These are phyloP conservation scores for Aspergillus conjunctus DNA, from an alignment of 495 filamentous ascomycete species.

Conservation along the genomic window DNA sequence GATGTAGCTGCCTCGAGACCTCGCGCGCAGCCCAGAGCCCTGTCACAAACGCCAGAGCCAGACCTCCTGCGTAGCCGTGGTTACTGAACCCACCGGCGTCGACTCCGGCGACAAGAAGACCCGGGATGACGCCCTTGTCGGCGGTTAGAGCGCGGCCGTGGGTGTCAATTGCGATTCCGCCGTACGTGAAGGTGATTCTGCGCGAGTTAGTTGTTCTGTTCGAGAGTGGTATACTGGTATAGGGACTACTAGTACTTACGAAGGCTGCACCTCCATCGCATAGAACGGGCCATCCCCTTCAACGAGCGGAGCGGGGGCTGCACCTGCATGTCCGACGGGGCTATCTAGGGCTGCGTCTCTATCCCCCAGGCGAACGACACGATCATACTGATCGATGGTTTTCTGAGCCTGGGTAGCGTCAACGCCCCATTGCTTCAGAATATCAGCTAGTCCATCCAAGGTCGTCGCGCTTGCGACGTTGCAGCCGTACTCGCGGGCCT, in stretches of 20 bases:
- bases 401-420: slow-evolving; percentile 14
- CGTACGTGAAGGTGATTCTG: slow-evolving; percentile 35
- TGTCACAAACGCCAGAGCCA: slow-evolving; percentile 32
- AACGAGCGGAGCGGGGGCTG: slow-evolving; percentile 23
- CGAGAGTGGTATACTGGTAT: not conserved
- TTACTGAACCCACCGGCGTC: slow-evolving; percentile 34
- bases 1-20: slow-evolving; percentile 20
- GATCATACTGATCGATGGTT: slow-evolving; percentile 26
- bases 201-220: not conserved
- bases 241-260: slow-evolving; percentile 17
- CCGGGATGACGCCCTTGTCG: slow-evolving; percentile 25
- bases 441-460: slow-evolving; percentile 16
- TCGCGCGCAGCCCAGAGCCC: slow-evolving; percentile 30
- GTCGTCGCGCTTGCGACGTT: slow-evolving; percentile 29
- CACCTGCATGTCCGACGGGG: slow-evolving; percentile 10
- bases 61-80: slow-evolving; percentile 29
- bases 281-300: slow-evolving; percentile 33
- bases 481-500: slow-evolving; percentile 29
- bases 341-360: slow-evolving; percentile 18
- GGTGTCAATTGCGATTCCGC: slow-evolving; percentile 27
- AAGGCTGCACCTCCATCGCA: slow-evolving; percentile 35
- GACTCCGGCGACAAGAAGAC: slow-evolving; percentile 29
- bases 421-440: slow-evolving; percentile 26
- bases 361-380: slow-evolving; percentile 20
- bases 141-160: slow-evolving; percentile 27